phyloP scores from a whole-genome alignment of 2,329 filamentous ascomycete species.

The Cytospora leucostoma region DNA sequence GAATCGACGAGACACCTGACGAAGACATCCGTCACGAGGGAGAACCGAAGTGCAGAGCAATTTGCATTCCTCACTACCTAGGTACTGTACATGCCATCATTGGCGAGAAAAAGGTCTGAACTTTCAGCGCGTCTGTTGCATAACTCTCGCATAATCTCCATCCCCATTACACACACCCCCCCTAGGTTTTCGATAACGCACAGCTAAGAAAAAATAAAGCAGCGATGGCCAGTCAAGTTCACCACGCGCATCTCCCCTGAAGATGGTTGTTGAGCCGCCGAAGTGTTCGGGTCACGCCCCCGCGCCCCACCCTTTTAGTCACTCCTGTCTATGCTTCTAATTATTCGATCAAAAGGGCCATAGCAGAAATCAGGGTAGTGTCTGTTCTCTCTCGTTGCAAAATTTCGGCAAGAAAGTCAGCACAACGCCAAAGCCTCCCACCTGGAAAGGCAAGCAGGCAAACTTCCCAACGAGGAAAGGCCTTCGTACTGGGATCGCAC shows the following conservation, averaged over 20 bases:
- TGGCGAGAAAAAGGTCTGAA: not conserved
- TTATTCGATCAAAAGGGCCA: not conserved
- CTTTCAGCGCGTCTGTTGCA: no score
- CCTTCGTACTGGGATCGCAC: not conserved
- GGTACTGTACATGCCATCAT: not conserved
- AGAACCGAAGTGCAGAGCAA: not conserved
- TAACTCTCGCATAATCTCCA: not conserved
- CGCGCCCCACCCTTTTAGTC: not conserved
- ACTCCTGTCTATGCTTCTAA: not conserved
- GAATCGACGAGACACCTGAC: not conserved
- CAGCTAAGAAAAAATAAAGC: slow-evolving; percentile 11
- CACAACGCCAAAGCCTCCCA: not conserved
- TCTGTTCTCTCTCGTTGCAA: not conserved
- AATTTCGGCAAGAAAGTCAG: not conserved
- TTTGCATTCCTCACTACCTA: not conserved
- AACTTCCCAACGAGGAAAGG: no score
- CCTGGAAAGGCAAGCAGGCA: not conserved
- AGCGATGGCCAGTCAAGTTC: slow-evolving; percentile 10
- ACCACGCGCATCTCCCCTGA: slow-evolving; percentile 18
- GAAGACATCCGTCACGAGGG: not conserved
- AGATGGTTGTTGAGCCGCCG: slow-evolving; percentile 2
- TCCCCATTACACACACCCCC: not conserved
- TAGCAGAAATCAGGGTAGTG: not conserved
- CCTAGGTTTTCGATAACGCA: not conserved
- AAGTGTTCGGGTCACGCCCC: not conserved